Evolutionary conservation across 495 filamentous ascomycete species (phyloP).

Genomic region (Lepraria neglecta): DNA sequence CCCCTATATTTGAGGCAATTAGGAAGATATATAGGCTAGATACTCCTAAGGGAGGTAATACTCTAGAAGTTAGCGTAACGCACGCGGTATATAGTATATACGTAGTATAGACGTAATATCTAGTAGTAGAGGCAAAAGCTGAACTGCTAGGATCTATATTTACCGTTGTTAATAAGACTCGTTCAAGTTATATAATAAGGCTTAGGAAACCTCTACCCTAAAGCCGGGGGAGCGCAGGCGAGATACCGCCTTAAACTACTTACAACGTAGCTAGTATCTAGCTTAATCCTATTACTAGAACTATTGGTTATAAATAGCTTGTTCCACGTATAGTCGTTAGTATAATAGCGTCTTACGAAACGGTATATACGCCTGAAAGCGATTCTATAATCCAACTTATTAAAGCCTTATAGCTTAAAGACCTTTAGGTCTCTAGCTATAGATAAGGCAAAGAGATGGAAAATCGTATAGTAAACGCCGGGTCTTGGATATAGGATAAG

Average conservation of each 20-base stretch:
- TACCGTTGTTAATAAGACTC: background rate
- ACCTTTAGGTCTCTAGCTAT: background rate
- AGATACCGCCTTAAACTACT: background rate
- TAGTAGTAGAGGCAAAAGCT: background rate
- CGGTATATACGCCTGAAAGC: too few relatives aligned
- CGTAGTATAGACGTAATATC: background rate
- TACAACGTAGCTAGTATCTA: background rate
- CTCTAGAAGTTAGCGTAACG: too few relatives aligned
- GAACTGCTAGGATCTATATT: background rate
- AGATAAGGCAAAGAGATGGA: background rate
- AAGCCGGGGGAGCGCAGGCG: background rate
- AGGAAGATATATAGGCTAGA: too few relatives aligned
- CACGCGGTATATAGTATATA: background rate
- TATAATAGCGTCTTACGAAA: too few relatives aligned
- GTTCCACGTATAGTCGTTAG: too few relatives aligned
- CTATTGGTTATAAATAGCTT: too few relatives aligned
- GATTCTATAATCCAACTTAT: background rate
- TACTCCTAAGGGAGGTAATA: too few relatives aligned
- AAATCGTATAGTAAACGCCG: too few relatives aligned
- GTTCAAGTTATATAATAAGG: background rate
- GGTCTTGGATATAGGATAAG: too few relatives aligned
- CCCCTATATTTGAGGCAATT: too few relatives aligned
- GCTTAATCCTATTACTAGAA: background rate
- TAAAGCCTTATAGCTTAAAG: background rate
- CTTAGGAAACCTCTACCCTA: background rate